Evolutionary conservation across 169 alveolate species (phyloP), one percentile per base, ranked within the genome.

Genomic region (Neospora caninum): DNA sequence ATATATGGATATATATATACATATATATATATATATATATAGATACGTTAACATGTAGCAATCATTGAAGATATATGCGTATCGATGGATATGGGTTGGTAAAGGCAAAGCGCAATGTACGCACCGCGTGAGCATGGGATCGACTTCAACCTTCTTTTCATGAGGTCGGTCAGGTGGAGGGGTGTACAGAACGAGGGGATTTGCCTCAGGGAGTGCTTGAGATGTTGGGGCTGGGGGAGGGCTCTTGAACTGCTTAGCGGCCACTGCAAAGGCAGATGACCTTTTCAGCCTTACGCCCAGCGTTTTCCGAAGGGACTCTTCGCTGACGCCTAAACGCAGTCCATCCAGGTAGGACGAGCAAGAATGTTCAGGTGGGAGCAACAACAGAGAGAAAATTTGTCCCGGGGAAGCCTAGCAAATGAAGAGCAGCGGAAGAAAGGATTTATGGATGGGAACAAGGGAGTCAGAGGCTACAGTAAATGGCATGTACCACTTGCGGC

Each of bases 241-340:
- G 70, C 88, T 91, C 53, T 91, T 93, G 92, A 82, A 94, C 78
- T 96, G 92, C 64, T 70, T 92, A 58, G 86, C 87, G 82, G 45
- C 86, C 36, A 91, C 94, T 49, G 88, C 94, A 94, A 83, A 94
- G 64, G 88, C 96, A 73, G 93, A 92, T 69, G 96, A 94, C 67
- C 95, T 91, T 41, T 96, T 95, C 69, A 96, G 84, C 53, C 95
- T 95, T 54, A 96, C 94, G 54, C 98, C 98, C 86, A 97, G 96
- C 70, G 98, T 97, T 95, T 96, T 97, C 91, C 97, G 91, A 87
- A 96, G 96, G 70, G 98, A 94, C 93, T 93, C 97, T 53, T 93
- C 97, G 94, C 98, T 97, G 94, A 93, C 92, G 25, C 96, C 96
- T 94, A 89, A 43, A 53, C 27, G 67, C 38, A 82, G 84, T 49